A percentile compares a stretch with the other conserved stretches of the same genome.
These are phyloP conservation scores for Fusarium devonianum DNA, from an alignment of 2,329 filamentous ascomycete species.

Conservation along the genomic window DNA sequence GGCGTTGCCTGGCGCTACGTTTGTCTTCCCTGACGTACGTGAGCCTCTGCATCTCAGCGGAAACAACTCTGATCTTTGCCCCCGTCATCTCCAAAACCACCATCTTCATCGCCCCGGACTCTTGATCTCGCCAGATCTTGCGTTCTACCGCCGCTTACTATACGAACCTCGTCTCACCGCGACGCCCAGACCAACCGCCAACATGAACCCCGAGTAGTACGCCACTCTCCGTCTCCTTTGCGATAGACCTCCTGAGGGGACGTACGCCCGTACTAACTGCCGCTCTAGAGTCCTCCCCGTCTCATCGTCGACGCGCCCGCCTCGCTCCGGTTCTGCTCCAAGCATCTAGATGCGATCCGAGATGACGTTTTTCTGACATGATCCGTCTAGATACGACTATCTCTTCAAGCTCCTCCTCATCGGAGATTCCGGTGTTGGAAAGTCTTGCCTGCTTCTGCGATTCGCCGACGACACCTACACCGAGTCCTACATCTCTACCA, in stretches of 20 bases:
- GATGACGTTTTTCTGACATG: conserved; percentile 38
- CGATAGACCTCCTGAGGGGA: conserved; percentile 44
- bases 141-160: conserved; percentile 1
- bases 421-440: conserved; percentile 99
- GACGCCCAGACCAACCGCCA: conserved; percentile 51
- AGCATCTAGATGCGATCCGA: conserved; percentile 14
- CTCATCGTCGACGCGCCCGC: conserved; percentile 12
- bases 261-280: conserved; percentile 37
- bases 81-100: conserved; percentile 40
- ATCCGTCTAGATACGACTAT: conserved; percentile 89
- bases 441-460: conserved; percentile 96
- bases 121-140: conserved; percentile 9
- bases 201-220: conserved; percentile 93
- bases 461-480: conserved; percentile 99
- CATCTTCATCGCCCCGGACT: conserved; percentile 30
- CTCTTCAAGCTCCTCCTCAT: conserved; percentile 99
- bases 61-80: conserved; percentile 38
- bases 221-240: conserved; percentile 52
- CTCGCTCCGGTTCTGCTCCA: conserved; percentile 1
- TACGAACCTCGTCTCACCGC: conserved; percentile 16
- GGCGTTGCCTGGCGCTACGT: conserved; percentile 43
- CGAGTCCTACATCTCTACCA: conserved; percentile 99
- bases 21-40: conserved; percentile 48
- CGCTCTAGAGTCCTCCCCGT: conserved; percentile 37
- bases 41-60: conserved; percentile 40